Evolutionary conservation across 2,329 filamentous ascomycete species (phyloP).

Genomic region (Arthrinium phaeospermum): DNA sequence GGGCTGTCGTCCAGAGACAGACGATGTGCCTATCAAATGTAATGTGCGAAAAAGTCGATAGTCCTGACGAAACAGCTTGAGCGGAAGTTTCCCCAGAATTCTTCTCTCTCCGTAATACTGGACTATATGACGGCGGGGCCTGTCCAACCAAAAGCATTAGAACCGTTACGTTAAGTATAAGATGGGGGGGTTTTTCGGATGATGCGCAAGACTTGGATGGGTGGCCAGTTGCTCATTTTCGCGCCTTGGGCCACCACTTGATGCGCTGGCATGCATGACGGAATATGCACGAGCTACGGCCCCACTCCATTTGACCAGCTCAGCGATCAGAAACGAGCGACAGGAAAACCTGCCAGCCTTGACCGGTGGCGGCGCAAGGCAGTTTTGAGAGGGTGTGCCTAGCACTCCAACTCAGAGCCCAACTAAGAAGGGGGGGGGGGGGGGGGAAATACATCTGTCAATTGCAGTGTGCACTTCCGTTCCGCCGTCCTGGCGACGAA

Average conservation of each 20-base stretch:
- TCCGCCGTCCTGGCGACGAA: background rate
- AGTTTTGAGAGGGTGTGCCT: conserved; percentile 20
- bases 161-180: conserved; percentile 46
- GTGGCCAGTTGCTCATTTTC: conserved; percentile 42
- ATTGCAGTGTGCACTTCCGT: background rate
- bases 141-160: conserved; percentile 51
- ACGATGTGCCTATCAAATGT: conserved; percentile 33
- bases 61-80: conserved; percentile 42
- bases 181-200: conserved; percentile 40
- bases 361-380: conserved; percentile 25
- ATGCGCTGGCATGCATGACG: conserved; percentile 66
- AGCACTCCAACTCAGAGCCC: conserved; percentile 5
- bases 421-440: background rate
- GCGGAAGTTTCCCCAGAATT: conserved; percentile 38
- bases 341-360: conserved; percentile 9
- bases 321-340: conserved; percentile 36
- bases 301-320: conserved; percentile 51
- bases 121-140: conserved; percentile 42
- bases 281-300: conserved; percentile 58
- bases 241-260: conserved; percentile 53
- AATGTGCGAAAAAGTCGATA: conserved; percentile 38
- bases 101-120: conserved; percentile 28
- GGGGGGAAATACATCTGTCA: background rate
- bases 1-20: conserved; percentile 32
- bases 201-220: conserved; percentile 38